These are phyloP conservation scores for Cystobasidiaceae sp. DNA, from an alignment of 1,284 basidiomycete genomes.

Conservation along the genomic window DNA sequence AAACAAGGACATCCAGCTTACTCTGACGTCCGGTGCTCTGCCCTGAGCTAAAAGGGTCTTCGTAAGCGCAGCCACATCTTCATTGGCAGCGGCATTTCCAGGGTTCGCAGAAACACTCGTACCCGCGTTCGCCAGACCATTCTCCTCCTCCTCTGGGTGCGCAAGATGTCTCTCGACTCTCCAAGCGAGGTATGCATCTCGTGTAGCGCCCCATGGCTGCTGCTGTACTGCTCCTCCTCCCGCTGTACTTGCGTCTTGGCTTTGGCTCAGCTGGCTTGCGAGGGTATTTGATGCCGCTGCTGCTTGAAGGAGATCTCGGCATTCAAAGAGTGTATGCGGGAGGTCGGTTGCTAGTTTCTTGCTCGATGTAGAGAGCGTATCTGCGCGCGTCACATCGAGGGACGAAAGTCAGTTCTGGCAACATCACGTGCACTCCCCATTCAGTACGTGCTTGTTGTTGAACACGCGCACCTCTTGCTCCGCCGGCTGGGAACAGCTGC, in stretches of 20 bases:
- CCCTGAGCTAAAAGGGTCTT: background rate
- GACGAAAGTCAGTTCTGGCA: no score
- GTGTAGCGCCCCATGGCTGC: conserved; percentile 7
- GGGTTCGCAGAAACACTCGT: no score
- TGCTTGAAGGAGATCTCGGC: background rate
- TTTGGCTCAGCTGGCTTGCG: background rate
- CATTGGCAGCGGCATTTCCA: background rate
- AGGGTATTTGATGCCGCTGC: background rate
- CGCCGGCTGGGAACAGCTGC: conserved; percentile 12
- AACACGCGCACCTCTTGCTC: conserved; percentile 28
- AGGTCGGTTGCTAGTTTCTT: conserved; percentile 7
- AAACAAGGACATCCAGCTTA: background rate
- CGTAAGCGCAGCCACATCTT: background rate
- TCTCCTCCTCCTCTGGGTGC: background rate
- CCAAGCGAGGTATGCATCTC: conserved; percentile 25
- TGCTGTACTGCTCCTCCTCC: background rate
- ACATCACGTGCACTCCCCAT: no score
- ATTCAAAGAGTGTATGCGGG: conserved; percentile 1
- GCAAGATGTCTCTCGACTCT: no score
- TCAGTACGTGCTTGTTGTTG: no score
- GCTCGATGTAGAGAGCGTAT: conserved; percentile 3
- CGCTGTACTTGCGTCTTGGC: background rate
- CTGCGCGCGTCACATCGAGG: no score
- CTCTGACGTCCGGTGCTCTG: background rate
- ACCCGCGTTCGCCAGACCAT: no score